Base-by-base conservation (phyloP, 768 basidiomycete genomes). In the Phanerochaete sordida region DNA sequence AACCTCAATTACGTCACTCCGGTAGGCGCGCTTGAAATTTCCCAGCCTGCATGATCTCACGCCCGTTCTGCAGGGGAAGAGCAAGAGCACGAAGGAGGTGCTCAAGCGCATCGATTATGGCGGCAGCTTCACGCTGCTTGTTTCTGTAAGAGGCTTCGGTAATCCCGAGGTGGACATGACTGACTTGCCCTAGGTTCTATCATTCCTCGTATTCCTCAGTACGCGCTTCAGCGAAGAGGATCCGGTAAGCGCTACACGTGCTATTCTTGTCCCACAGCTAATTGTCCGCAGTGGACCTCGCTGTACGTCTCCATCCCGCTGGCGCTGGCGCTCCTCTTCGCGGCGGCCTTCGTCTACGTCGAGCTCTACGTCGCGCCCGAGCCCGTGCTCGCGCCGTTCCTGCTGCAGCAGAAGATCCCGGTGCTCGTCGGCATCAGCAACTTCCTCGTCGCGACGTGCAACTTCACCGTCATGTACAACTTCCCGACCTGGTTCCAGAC, bases 401-500 rank as follows among this genome's bases (percentile, higher is more conserved):
- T 93, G 12, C 73, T 93, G 28, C 80, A 75, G 35, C 80, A 89
- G 69, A 83, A 78, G 47, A 83, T 91, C 0, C 90, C 91, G 1
- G 79, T 91, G 2, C 78, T 93, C 5, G 84, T 91, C 28, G 88
- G 87, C 24, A 73, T 74, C 55, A 89, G 84, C 67, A 90, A 90
- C 66, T 87, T 90, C 66, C 79, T 90, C 21, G 90, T 92, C 11
- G 77, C 88, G 15, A 77, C 80, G 4, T 91, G 88, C 71, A 93
- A 90, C 66, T 88, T 93, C 58, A 76, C 85, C 0, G 79, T 93
- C 66, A 88, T 83, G 70, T 93, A 89, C 71, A 91, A 87, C 72
- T 88, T 83, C 72, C 91, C 91, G 5, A 85, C 87, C 70, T 92
- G 88, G 87, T 93, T 92, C 69, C 89, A 92, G 70, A 91, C 88